phyloP scores from a whole-genome alignment of 2,329 filamentous ascomycete species.

The Sarocladium oryzae region DNA sequence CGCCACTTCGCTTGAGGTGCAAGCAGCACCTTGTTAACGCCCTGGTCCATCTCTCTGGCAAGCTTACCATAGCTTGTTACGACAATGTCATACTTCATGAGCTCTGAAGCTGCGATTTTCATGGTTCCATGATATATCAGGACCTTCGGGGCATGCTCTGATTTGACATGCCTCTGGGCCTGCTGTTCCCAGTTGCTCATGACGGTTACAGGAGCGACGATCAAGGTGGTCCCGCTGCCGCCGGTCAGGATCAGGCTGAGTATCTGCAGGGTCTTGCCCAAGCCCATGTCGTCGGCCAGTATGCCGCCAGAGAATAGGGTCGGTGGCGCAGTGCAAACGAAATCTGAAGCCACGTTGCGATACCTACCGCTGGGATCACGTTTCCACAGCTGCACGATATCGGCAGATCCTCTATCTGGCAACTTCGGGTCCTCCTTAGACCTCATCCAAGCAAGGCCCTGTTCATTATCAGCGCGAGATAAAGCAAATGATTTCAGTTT shows the following conservation, averaged over 20 bases:
- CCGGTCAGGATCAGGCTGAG: slow-evolving; percentile 68
- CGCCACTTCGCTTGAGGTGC: slow-evolving; percentile 55
- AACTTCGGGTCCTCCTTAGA: slow-evolving; percentile 65
- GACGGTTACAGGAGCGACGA: slow-evolving; percentile 75
- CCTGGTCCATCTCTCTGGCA: slow-evolving; percentile 52
- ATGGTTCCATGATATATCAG: slow-evolving; percentile 67
- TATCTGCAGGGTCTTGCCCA: slow-evolving; percentile 65
- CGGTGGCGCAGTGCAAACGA: slow-evolving; percentile 51
- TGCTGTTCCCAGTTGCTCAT: slow-evolving; percentile 90
- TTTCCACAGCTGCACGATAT: slow-evolving; percentile 73
- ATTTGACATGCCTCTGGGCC: slow-evolving; percentile 63
- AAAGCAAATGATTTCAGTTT: no score
- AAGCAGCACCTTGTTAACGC: slow-evolving; percentile 34
- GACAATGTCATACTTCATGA: slow-evolving; percentile 66
- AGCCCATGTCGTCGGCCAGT: slow-evolving; percentile 42
- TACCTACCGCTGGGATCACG: slow-evolving; percentile 39
- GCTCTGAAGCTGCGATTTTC: slow-evolving; percentile 49
- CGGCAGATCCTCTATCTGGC: slow-evolving; percentile 50
- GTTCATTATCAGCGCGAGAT: slow-evolving; percentile 19
- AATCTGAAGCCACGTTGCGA: slow-evolving; percentile 52
- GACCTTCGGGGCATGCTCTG: slow-evolving; percentile 56
- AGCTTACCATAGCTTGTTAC: slow-evolving; percentile 81
- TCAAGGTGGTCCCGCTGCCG: slow-evolving; percentile 59
- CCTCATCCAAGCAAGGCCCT: slow-evolving; percentile 77
- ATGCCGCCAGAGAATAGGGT: slow-evolving; percentile 72